Percentiles rank a stretch among this genome's conserved stretches.
phyloP scores from a whole-genome alignment of 805 yeast genomes.

The Yamadazyma sp. region DNA sequence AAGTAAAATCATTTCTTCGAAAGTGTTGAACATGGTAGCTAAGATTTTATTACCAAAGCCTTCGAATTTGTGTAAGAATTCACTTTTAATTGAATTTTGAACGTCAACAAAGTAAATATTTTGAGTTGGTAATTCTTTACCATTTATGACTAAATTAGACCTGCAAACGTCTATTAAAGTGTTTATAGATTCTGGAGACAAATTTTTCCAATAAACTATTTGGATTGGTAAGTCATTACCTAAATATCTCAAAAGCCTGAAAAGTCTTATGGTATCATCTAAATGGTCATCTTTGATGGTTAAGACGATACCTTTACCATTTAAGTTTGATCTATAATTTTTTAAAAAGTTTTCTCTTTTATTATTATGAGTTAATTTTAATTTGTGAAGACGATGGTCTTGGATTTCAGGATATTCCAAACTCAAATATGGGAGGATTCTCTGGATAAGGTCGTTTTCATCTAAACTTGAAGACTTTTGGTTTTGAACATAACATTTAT shows the following conservation, averaged over 20 bases:
- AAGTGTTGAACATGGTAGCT: constrained; percentile 46
- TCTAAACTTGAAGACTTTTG: constrained; percentile 4
- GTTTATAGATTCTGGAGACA: constrained; percentile 22
- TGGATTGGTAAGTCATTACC: constrained; percentile 31
- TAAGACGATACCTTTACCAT: constrained; percentile 33
- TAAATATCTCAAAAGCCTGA: constrained; percentile 26
- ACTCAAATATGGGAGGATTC: constrained; percentile 24
- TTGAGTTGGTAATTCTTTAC: constrained; percentile 19
- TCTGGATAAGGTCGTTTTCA: constrained; percentile 12
- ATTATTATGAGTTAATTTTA: constrained; percentile 1
- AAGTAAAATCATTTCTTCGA: constrained; percentile 48
- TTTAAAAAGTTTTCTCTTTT: constrained; percentile 10
- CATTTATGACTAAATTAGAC: constrained; percentile 8
- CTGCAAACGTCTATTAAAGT: constrained; percentile 20
- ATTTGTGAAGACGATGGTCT: constrained; percentile 8
- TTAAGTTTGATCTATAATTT: constrained; percentile 14
- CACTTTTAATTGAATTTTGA: constrained; percentile 16
- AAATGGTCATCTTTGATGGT: constrained; percentile 27
- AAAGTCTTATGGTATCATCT: constrained; percentile 19
- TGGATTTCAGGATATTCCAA: constrained; percentile 18
- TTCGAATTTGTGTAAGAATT: constrained; percentile 27
- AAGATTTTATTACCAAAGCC: constrained; percentile 48
- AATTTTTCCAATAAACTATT: constrained; percentile 23
- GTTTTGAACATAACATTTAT: constrained; percentile 20
- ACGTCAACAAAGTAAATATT: constrained; percentile 32